These are phyloP conservation scores for Cryptomeria japonica DNA, from an alignment of 75 land plant species.

Conservation along the genomic window DNA sequence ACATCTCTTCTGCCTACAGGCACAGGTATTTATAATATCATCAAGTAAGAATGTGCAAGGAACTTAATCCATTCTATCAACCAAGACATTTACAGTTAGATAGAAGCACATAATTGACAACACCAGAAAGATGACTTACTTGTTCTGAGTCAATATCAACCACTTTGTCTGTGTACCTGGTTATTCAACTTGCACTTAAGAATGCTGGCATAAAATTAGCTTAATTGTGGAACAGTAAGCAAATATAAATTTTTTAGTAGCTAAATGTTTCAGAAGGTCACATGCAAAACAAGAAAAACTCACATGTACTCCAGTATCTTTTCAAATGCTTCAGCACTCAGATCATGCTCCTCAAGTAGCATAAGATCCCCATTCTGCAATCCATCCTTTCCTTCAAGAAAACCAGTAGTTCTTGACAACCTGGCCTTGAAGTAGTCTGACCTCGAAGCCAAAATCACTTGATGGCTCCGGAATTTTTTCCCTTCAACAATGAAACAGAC, in stretches of 20 bases:
- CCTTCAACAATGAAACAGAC: conserved; percentile 69
- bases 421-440: conserved; percentile 91
- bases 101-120: neutral
- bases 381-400: conserved; percentile 47
- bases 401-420: conserved; percentile 60
- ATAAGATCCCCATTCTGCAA: conserved; percentile 45
- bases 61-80: neutral
- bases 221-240: neutral
- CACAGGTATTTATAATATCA: neutral
- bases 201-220: neutral
- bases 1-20: conserved; percentile 84
- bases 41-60: neutral
- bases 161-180: conserved; percentile 87
- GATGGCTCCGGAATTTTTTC: conserved; percentile 72
- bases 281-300: conserved; percentile 18
- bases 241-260: neutral
- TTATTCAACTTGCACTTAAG: neutral
- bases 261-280: neutral
- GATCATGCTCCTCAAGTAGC: conserved; percentile 74
- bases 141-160: conserved; percentile 78
- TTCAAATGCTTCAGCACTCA: conserved; percentile 80
- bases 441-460: conserved; percentile 78
- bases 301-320: conserved; percentile 94
- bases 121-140: conserved; percentile 32
- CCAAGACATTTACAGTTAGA: neutral